phyloP scores from a whole-genome alignment of 2,329 filamentous ascomycete genomes.

The Talaromyces sp. region DNA sequence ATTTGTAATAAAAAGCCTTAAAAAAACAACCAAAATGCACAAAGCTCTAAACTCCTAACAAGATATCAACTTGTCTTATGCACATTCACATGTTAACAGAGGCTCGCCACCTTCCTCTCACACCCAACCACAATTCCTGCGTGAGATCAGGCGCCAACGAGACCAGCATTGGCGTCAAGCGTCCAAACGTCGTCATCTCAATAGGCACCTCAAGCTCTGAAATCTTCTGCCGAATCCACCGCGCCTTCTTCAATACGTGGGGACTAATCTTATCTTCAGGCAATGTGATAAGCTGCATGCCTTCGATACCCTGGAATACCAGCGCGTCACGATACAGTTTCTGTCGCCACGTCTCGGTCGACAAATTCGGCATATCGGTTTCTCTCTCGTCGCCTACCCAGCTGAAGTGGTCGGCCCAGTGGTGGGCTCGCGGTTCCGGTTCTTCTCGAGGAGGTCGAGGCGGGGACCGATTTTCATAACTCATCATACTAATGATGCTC shows the following conservation, averaged over 20 bases:
- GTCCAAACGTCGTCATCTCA: neutral
- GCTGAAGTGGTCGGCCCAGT: neutral
- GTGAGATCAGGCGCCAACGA: slow-evolving; percentile 6
- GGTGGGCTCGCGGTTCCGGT: neutral
- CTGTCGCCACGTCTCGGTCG: slow-evolving; percentile 14
- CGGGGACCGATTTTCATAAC: neutral
- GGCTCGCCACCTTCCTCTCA: neutral
- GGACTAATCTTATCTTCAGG: slow-evolving; percentile 15
- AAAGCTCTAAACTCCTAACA: neutral
- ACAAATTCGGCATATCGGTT: neutral
- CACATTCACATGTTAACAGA: neutral
- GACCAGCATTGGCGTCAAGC: neutral
- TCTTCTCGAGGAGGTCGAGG: neutral
- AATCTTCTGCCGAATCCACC: slow-evolving; percentile 13
- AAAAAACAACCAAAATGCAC: neutral
- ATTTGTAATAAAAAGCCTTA: neutral
- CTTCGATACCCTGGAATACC: slow-evolving; percentile 23
- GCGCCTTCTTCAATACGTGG: slow-evolving; percentile 10
- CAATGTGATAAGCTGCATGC: slow-evolving; percentile 23
- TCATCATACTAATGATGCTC: slow-evolving; percentile 13
- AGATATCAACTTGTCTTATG: neutral
- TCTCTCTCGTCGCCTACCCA: neutral
- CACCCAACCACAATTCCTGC: slow-evolving; percentile 1
- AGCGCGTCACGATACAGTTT: slow-evolving; percentile 21
- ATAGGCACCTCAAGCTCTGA: slow-evolving; percentile 1